A percentile compares a stretch with the other conserved stretches of the same genome.
phyloP scores from a whole-genome alignment of 192 early-diverging fungal genomes.

The Backusella morwellensis region DNA sequence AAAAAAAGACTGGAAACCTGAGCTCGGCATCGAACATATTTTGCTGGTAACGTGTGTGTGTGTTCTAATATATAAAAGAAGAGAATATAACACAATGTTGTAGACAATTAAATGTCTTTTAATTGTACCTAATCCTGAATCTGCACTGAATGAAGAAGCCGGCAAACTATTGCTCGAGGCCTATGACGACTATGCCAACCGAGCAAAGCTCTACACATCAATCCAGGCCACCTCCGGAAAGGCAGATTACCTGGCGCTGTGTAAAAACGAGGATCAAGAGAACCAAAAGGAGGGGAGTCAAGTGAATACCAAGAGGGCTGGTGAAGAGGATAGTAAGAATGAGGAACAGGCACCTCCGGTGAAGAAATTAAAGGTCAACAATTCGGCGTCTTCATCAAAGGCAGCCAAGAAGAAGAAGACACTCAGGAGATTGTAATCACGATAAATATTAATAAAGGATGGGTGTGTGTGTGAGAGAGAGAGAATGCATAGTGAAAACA shows the following conservation, averaged over 20 bases:
- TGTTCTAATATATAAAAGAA: not conserved
- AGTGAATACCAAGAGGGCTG: not conserved
- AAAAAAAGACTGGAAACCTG: constrained; percentile 95
- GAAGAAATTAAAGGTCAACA: not conserved
- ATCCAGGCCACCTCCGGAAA: constrained; percentile 68
- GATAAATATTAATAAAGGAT: not conserved
- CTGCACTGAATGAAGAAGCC: constrained; percentile 94
- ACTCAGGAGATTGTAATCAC: not conserved
- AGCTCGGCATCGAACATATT: constrained; percentile 80
- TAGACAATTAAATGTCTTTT: constrained; percentile 94
- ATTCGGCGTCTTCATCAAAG: not conserved
- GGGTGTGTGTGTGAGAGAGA: no score
- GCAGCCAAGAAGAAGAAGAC: not conserved
- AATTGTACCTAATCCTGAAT: constrained; percentile 94
- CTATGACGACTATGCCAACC: constrained; percentile 81
- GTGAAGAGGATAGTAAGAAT: not conserved
- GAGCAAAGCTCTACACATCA: constrained; percentile 73
- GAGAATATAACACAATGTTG: not conserved
- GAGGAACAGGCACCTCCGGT: not conserved
- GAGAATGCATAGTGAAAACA: not conserved
- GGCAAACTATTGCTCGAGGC: constrained; percentile 85
- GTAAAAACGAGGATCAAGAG: constrained; percentile 1
- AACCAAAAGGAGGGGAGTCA: not conserved
- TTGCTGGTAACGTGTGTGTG: constrained; percentile 59
- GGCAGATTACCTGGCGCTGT: not conserved